These are phyloP conservation scores for Agaricus sinodeliciosus DNA, from an alignment of 768 basidiomycete genomes.

Conservation along the genomic window DNA sequence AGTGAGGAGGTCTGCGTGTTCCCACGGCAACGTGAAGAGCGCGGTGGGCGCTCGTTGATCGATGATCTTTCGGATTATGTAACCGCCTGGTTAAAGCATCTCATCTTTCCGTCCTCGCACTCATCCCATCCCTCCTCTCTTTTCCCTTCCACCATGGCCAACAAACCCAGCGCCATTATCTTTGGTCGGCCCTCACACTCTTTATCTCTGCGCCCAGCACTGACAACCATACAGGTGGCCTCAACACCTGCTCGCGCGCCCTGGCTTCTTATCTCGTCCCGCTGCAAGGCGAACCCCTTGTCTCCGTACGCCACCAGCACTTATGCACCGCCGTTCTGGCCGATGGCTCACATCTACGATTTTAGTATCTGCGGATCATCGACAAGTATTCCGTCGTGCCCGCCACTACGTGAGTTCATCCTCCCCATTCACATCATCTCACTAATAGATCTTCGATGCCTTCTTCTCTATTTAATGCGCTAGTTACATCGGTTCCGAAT, in stretches of 20 bases:
- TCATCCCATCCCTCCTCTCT: background rate
- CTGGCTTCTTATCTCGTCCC: slow-evolving; percentile 67
- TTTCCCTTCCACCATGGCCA: background rate
- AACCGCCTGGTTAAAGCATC: slow-evolving; percentile 8
- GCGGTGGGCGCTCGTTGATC: slow-evolving; percentile 10
- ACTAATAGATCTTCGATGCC: background rate
- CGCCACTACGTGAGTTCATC: slow-evolving; percentile 24
- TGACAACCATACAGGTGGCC: slow-evolving; percentile 46
- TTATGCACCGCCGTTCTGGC: background rate
- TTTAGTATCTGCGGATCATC: slow-evolving; percentile 20
- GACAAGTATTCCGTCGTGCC: slow-evolving; percentile 28
- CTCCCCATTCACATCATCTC: background rate
- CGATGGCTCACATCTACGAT: background rate
- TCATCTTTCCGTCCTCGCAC: background rate
- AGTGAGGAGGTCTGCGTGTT: slow-evolving; percentile 1
- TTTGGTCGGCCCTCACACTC: background rate
- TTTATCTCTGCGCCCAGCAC: slow-evolving; percentile 4
- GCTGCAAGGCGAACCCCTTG: slow-evolving; percentile 57
- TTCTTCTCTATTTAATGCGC: background rate
- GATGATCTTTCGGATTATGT: slow-evolving; percentile 9
- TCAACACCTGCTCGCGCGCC: slow-evolving; percentile 73
- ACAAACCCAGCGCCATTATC: slow-evolving; percentile 10
- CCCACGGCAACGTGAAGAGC: slow-evolving; percentile 7
- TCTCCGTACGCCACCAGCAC: slow-evolving; percentile 60
- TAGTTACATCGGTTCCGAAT: slow-evolving; percentile 76